Conservation (phyloP, 2,329 filamentous ascomycete species). For the Neurospora crassa region DNA sequence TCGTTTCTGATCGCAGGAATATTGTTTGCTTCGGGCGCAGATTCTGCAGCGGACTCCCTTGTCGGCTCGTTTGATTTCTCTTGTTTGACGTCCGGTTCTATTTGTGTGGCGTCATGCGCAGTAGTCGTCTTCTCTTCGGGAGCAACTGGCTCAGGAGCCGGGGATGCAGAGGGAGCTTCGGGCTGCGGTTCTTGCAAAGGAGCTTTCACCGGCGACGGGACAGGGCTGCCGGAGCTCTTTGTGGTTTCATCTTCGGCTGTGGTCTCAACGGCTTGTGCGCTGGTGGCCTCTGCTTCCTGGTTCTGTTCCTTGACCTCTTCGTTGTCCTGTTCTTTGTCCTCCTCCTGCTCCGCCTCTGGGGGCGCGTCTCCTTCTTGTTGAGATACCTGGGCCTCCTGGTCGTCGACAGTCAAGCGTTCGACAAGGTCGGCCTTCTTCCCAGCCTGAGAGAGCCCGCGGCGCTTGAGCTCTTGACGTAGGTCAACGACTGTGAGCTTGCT, state of each 20-base stretch:
- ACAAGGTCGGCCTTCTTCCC: conserved; percentile 67
- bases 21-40: not conserved
- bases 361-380: conserved; percentile 7
- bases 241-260: not conserved
- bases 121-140: not conserved
- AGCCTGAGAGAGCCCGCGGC: conserved; percentile 55
- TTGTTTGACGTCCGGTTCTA: not conserved
- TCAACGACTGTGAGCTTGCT: conserved; percentile 61
- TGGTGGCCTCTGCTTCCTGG: not conserved
- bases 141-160: not conserved
- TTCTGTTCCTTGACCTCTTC: conserved; percentile 6
- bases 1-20: not conserved
- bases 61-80: not conserved
- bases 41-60: not conserved
- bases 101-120: not conserved
- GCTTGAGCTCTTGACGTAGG: conserved; percentile 65
- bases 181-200: not conserved
- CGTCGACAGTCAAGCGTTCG: conserved; percentile 45
- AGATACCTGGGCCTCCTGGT: conserved; percentile 12
- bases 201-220: not conserved
- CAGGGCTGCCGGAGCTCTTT: not conserved
- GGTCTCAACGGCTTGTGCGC: not conserved
- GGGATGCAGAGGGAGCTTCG: not conserved
- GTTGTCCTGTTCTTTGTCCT: conserved; percentile 2
- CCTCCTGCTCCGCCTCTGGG: conserved; percentile 8